Conservation (phyloP, 441 rosid genomes). For the Brassica balearica region DNA sequence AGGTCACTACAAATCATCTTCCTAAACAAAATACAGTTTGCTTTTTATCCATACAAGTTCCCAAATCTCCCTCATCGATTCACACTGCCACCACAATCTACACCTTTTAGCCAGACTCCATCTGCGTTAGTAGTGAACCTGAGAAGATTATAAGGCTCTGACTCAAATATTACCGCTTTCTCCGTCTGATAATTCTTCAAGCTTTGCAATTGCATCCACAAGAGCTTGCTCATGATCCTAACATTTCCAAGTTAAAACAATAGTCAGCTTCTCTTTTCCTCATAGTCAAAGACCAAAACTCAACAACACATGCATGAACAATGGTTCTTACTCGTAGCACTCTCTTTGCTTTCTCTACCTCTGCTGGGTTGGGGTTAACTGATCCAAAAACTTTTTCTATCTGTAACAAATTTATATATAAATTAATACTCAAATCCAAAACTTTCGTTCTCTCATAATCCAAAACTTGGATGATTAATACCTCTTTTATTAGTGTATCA, state of each 20-base stretch:
- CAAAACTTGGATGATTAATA: slow-evolving; percentile 39
- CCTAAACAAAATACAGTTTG: slow-evolving; percentile 43
- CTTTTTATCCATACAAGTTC: slow-evolving; percentile 30
- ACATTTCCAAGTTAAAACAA: slow-evolving; percentile 27
- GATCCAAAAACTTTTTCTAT: slow-evolving; percentile 87
- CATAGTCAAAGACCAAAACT: not conserved
- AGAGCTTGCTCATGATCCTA: slow-evolving; percentile 98
- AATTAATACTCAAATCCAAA: slow-evolving; percentile 18
- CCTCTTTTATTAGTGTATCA: slow-evolving; percentile 91
- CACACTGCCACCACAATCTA: slow-evolving; percentile 37
- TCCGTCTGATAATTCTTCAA: slow-evolving; percentile 95
- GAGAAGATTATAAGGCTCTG: slow-evolving; percentile 23
- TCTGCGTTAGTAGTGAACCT: slow-evolving; percentile 37
- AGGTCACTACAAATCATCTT: slow-evolving; percentile 32
- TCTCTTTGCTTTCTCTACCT: slow-evolving; percentile 91
- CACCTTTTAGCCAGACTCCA: slow-evolving; percentile 28
- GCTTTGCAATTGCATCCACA: slow-evolving; percentile 85
- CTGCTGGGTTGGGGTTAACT: slow-evolving; percentile 75
- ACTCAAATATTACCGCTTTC: slow-evolving; percentile 92
- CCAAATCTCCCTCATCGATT: slow-evolving; percentile 27
- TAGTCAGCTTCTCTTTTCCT: not conserved
- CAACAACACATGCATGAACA: slow-evolving; percentile 15
- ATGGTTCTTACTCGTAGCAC: slow-evolving; percentile 67
- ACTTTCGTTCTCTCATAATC: not conserved
- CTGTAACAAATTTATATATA: slow-evolving; percentile 53